phyloP scores from a whole-genome alignment of 176 grass and related monocot genomes.

The Paspalum notatum region DNA sequence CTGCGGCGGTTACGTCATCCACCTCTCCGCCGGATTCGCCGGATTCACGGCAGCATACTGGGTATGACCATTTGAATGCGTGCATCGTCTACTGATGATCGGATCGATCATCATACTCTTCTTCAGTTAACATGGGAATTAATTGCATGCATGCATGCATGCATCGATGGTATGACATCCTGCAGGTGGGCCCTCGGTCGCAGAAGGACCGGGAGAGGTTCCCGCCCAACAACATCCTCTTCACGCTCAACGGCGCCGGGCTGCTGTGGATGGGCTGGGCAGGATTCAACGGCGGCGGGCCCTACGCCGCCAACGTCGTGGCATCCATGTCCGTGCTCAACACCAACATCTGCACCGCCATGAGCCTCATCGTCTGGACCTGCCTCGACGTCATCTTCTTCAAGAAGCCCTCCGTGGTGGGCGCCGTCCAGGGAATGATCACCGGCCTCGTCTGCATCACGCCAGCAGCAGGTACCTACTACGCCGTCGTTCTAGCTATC shows the following conservation, averaged over 20 bases:
- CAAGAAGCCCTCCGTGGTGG: constrained; percentile 73
- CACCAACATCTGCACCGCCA: constrained; percentile 73
- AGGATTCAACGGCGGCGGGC: constrained; percentile 88
- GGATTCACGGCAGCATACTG: constrained; percentile 70
- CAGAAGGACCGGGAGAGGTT: constrained; percentile 67
- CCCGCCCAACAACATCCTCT: constrained; percentile 84
- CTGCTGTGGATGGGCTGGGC: constrained; percentile 95
- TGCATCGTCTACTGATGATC: no score
- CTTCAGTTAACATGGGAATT: no score
- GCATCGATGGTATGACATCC: no score
- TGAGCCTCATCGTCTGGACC: constrained; percentile 79
- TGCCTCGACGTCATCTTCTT: constrained; percentile 87
- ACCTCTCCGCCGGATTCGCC: constrained; percentile 63
- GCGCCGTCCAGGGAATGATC: constrained; percentile 96
- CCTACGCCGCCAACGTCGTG: constrained; percentile 67
- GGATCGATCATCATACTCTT: no score
- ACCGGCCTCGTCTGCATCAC: constrained; percentile 96
- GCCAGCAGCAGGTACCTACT: constrained; percentile 52
- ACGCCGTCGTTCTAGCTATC: background rate
- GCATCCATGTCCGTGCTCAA: constrained; percentile 79
- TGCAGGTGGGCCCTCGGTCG: constrained; percentile 58
- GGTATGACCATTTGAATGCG: no score
- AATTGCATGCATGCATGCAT: no score
- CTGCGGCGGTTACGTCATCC: constrained; percentile 82
- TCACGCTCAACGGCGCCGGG: constrained; percentile 67